phyloP scores from a whole-genome alignment of 2,329 filamentous ascomycete genomes.

The Trichoderma sp. region DNA sequence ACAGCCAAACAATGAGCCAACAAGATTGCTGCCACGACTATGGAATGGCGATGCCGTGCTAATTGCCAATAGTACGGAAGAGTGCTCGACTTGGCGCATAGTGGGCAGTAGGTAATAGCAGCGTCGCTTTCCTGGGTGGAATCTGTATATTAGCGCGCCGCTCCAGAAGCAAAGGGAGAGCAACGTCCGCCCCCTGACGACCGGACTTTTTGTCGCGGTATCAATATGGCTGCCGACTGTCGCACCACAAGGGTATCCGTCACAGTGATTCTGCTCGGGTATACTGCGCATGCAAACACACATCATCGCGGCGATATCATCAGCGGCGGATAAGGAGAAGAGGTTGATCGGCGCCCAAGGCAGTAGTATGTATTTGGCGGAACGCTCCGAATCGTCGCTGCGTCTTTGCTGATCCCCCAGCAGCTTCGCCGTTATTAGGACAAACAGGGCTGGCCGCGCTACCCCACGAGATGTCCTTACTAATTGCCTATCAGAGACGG shows the following conservation, averaged over 20 bases:
- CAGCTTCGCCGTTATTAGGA: slow-evolving; percentile 13
- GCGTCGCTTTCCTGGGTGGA: not conserved
- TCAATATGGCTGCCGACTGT: not conserved
- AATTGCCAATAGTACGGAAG: not conserved
- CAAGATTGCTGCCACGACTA: not conserved
- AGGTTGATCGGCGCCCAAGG: slow-evolving; percentile 17
- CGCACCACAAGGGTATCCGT: slow-evolving; percentile 6
- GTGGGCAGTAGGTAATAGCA: not conserved
- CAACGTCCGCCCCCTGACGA: not conserved
- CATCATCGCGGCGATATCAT: not conserved
- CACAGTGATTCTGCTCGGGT: not conserved
- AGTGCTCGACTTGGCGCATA: not conserved
- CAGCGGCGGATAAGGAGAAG: not conserved
- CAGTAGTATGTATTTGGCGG: slow-evolving; percentile 22
- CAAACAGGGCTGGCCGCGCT: slow-evolving; percentile 4
- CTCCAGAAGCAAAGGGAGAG: slow-evolving; percentile 1
- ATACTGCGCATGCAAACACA: slow-evolving; percentile 3
- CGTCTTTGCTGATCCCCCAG: slow-evolving; percentile 20
- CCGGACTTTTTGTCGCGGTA: not conserved
- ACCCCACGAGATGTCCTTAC: slow-evolving; percentile 9
- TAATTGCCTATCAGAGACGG: not conserved
- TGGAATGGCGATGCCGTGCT: not conserved
- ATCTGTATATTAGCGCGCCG: not conserved
- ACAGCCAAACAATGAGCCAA: slow-evolving; percentile 1
- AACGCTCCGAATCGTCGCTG: slow-evolving; percentile 22